phyloP scores from a whole-genome alignment of 1,284 basidiomycete species.

The Schizophyllum amplum region DNA sequence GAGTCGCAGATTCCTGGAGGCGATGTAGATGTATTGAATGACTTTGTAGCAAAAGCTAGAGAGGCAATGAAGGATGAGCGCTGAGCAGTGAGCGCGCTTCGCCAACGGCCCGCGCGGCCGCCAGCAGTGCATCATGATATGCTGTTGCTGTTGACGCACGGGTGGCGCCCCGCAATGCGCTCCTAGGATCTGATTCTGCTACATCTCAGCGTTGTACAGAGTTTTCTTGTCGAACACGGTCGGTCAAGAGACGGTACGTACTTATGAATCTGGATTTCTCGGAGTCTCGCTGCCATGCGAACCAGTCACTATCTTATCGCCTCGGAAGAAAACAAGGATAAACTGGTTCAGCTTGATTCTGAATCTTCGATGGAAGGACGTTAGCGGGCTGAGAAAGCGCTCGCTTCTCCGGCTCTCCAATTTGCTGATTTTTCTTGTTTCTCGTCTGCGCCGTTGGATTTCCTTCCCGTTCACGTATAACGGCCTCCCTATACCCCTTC shows the following conservation, averaged over 20 bases:
- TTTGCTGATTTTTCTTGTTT: background rate
- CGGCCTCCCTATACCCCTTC: background rate
- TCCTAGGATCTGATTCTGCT: no score
- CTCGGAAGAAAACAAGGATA: no score
- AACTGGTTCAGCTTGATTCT: no score
- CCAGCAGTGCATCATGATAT: background rate
- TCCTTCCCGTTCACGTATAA: no score
- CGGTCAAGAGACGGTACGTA: no score
- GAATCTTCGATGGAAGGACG: no score
- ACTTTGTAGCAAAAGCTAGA: slow-evolving; percentile 36
- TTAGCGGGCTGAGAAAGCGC: background rate
- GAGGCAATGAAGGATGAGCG: slow-evolving; percentile 6
- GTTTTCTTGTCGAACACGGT: no score
- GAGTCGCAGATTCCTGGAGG: slow-evolving; percentile 24
- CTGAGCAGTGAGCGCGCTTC: slow-evolving; percentile 16
- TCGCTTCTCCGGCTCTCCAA: background rate
- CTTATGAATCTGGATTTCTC: no score
- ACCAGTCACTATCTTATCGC: no score
- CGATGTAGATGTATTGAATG: slow-evolving; percentile 30
- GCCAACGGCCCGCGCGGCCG: background rate
- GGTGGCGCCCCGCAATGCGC: no score
- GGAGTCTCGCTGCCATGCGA: no score
- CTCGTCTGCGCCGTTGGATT: background rate
- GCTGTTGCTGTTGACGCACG: background rate
- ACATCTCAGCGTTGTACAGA: no score